Conservation (phyloP, 495 filamentous ascomycete genomes). For the Hyaloscypha variabilis region DNA sequence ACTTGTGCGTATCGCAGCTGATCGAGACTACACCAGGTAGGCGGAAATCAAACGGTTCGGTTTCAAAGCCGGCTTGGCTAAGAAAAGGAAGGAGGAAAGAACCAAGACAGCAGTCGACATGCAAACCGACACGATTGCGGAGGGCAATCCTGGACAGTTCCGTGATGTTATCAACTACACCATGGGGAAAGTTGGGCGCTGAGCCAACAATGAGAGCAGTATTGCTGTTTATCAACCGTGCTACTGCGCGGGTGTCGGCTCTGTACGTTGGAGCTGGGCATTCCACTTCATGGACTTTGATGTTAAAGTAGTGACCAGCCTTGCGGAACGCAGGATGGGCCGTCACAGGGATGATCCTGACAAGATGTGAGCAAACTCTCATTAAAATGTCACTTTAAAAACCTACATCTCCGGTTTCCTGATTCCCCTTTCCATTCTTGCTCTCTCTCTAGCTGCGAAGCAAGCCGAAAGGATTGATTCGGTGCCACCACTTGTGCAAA, state of each 20-base stretch:
- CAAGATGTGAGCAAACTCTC: no score
- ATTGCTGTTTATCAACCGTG: constrained; percentile 89
- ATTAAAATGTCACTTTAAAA: constrained; percentile 15
- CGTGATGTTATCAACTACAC: constrained; percentile 93
- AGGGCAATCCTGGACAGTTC: constrained; percentile 82
- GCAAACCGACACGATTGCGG: constrained; percentile 77
- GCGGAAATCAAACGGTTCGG: constrained; percentile 87
- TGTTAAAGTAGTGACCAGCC: constrained; percentile 90
- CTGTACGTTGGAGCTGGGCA: constrained; percentile 86
- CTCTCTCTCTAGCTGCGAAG: constrained; percentile 86
- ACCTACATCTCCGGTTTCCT: constrained; percentile 92
- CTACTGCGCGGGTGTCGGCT: constrained; percentile 74
- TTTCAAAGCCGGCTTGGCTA: constrained; percentile 84
- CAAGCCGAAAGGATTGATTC: constrained; percentile 96
- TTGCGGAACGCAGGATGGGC: constrained; percentile 96
- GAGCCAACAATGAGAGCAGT: constrained; percentile 95
- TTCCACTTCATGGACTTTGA: constrained; percentile 84
- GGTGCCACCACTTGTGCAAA: constrained; percentile 90
- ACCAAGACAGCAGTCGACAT: constrained; percentile 96
- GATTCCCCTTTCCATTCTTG: constrained; percentile 77
- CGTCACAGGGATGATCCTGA: constrained; percentile 88
- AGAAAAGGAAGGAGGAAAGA: constrained; percentile 93
- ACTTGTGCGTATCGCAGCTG: constrained; percentile 97
- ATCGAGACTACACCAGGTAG: constrained; percentile 93
- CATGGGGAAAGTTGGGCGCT: constrained; percentile 96